Evolutionary conservation across 306 rosid species (phyloP).

Genomic region (Prunus persica): DNA sequence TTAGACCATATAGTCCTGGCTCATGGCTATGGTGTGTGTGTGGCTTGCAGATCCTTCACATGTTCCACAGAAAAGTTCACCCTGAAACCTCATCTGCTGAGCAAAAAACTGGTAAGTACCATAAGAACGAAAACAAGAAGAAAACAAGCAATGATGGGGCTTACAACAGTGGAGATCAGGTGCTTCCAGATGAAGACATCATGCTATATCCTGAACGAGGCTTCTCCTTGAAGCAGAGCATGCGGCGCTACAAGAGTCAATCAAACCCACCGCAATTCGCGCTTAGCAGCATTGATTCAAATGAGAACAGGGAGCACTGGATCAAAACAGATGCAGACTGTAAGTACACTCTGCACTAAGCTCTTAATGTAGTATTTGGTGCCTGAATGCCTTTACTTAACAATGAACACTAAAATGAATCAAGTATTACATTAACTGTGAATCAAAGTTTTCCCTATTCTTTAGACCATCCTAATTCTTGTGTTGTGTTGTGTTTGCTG

Average conservation of each 20-base stretch:
- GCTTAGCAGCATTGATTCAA: constrained; percentile 49
- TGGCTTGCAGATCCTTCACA: constrained; percentile 75
- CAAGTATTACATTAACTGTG: not conserved
- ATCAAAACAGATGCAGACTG: constrained; percentile 91
- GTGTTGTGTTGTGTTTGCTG: constrained; percentile 27
- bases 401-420: not conserved
- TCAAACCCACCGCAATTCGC: constrained; percentile 45
- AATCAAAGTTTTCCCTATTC: not conserved
- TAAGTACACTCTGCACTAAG: constrained; percentile 34
- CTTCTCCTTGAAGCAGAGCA: constrained; percentile 40
- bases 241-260: constrained; percentile 44
- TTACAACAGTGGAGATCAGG: constrained; percentile 38
- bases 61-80: constrained; percentile 83
- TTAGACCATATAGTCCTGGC: not conserved
- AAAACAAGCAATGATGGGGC: constrained; percentile 40
- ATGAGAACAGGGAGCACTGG: constrained; percentile 77
- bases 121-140: constrained; percentile 55
- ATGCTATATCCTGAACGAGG: constrained; percentile 40
- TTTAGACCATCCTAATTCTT: not conserved
- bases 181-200: constrained; percentile 52
- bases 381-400: not conserved
- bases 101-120: constrained; percentile 38
- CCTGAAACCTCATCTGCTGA: constrained; percentile 54
- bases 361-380: too few relatives aligned
- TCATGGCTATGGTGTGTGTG: constrained; percentile 1